Base-by-base conservation (phyloP, 225 moss, liverwort and hornwort species). In the Bryum argenteum region DNA sequence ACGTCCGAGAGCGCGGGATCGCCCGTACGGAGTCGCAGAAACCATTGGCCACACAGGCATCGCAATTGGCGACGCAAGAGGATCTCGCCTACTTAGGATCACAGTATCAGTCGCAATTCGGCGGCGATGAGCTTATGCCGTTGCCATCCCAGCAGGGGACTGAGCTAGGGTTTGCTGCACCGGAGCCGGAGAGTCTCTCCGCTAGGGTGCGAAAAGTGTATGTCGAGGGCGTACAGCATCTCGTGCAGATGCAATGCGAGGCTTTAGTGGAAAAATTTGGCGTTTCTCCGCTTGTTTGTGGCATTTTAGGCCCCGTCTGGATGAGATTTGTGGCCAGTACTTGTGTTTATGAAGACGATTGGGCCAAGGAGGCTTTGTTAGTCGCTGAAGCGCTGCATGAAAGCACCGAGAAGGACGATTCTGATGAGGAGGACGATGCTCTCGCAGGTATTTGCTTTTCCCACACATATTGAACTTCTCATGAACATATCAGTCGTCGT, bases 171-270 rank as follows among this genome's bases (percentile, higher is more conserved):
- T 54, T 75, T 11, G 19, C 7, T 33, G 59, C 19, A 37, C 59
- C 70, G 19, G 85, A 77, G 56, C 43, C 60, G 13, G 87, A 84
- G 42, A 71, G 23, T n/a, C 65, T 91, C 22, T 80, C 90, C 39
- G 70, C 63, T 19, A 60, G 77, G 18, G 88, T 98, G 67, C 79
- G 98, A 71, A 89, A 77, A 56, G 84, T 89, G 22, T 98, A 98
- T 24, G 80, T 94, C 52, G 80, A 83, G 61, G 98, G 98, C 40
- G 61, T 94, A 57, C 94, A 94, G 80, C 74, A 78, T 52, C 84
- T 98, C 37, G 69, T 98, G 61, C 88, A 92, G 50, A 59, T 98
- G 91, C 94, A 98, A 61, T 92, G 92, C 57, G 92, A 98, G 83
- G 80, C 84, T 51, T 65, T 98, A 38, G 94, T 98, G 81, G 82